phyloP scores from a whole-genome alignment of 2,329 filamentous ascomycete genomes.

The Xylariaceae sp. region DNA sequence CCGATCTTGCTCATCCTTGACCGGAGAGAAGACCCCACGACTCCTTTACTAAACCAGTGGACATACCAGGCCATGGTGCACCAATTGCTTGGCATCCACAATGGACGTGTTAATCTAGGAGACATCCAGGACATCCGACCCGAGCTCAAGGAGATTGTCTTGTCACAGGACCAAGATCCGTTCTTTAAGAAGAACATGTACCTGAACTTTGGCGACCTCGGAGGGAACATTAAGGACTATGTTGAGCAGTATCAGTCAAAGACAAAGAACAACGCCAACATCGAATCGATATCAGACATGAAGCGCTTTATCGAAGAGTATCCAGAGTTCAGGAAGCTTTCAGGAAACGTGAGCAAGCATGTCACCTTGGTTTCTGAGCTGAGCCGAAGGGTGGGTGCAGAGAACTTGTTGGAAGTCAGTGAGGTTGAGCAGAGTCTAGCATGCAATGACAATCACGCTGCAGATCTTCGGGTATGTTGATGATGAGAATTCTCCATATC shows the following conservation, averaged over 20 bases:
- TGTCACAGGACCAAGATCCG: slow-evolving; percentile 94
- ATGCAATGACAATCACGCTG: slow-evolving; percentile 90
- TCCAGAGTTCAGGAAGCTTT: slow-evolving; percentile 93
- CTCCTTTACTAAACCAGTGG: slow-evolving; percentile 92
- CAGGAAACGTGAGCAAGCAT: slow-evolving; percentile 97
- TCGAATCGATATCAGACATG: slow-evolving; percentile 97
- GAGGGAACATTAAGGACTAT: slow-evolving; percentile 95
- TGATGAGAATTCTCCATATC: neutral
- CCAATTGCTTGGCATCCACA: slow-evolving; percentile 86
- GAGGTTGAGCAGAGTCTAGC: slow-evolving; percentile 95
- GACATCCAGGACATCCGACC: slow-evolving; percentile 77
- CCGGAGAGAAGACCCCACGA: slow-evolving; percentile 88
- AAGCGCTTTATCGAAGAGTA: slow-evolving; percentile 99
- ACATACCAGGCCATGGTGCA: slow-evolving; percentile 99
- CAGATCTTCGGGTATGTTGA: slow-evolving; percentile 72
- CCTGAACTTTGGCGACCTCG: slow-evolving; percentile 91
- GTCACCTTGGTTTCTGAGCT: slow-evolving; percentile 93
- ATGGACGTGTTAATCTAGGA: slow-evolving; percentile 86
- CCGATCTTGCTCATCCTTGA: slow-evolving; percentile 89
- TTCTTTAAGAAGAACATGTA: slow-evolving; percentile 99
- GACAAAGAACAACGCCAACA: slow-evolving; percentile 92
- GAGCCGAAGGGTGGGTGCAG: slow-evolving; percentile 77
- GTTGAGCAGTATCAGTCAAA: slow-evolving; percentile 97
- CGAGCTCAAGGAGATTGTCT: slow-evolving; percentile 86
- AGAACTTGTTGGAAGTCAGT: slow-evolving; percentile 89